Conservation (phyloP, 2,329 filamentous ascomycete genomes). For the Cryphonectria radicalis region DNA sequence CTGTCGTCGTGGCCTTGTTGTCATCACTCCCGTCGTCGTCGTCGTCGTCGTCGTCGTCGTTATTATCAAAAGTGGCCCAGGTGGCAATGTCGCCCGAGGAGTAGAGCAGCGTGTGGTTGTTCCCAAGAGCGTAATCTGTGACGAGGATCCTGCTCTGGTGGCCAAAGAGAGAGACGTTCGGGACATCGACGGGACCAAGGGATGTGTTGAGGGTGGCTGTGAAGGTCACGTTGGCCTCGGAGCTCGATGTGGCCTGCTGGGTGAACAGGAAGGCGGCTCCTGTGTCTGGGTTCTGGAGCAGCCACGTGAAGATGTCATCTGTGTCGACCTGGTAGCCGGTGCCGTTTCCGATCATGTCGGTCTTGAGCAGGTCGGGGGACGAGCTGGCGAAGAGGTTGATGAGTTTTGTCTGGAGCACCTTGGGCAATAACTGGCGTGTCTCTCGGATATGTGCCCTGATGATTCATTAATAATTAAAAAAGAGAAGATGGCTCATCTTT, state of each 20-base stretch:
- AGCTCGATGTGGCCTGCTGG: conserved; percentile 50
- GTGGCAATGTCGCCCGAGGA: conserved; percentile 55
- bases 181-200: conserved; percentile 45
- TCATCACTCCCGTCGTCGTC: too few species aligned
- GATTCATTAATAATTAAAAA: background rate
- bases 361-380: conserved; percentile 54
- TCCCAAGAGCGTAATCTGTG: conserved; percentile 55
- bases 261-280: conserved; percentile 55
- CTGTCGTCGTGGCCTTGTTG: conserved; percentile 34
- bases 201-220: conserved; percentile 53
- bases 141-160: conserved; percentile 59
- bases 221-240: conserved; percentile 49
- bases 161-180: conserved; percentile 53
- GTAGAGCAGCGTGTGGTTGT: conserved; percentile 50
- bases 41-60: background rate
- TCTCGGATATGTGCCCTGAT: conserved; percentile 54
- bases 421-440: conserved; percentile 56
- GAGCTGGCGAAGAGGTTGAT: conserved; percentile 58
- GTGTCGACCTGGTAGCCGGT: conserved; percentile 46
- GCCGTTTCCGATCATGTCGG: conserved; percentile 59
- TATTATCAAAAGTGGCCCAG: conserved; percentile 48
- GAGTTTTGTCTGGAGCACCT: conserved; percentile 59
- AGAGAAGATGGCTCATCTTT: too few species aligned
- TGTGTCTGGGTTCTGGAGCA: conserved; percentile 54
- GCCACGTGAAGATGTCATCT: conserved; percentile 52